Base-by-base conservation (phyloP, 2,329 filamentous ascomycete species). In the Hypoxylon sp. region DNA sequence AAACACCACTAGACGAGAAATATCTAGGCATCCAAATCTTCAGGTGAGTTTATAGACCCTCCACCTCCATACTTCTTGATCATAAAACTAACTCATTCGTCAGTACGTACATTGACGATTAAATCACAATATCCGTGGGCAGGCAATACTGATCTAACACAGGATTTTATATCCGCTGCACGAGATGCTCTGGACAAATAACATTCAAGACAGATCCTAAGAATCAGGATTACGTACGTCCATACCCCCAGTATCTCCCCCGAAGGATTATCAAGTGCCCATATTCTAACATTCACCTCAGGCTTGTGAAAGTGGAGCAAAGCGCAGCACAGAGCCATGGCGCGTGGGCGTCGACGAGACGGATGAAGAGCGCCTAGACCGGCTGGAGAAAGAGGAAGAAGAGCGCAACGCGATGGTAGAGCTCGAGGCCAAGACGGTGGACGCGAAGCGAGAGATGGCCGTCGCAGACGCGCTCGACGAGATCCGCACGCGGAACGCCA, bases 401-500 rank as follows among this genome's bases (percentile, higher is more conserved):
- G 91, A 96, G 71, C 81, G 86, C 59, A 92, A 97, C 70, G 90
- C 91, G 15, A 99, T 99, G 95, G 89, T 89, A 49, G 92, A 97
- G 68, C 75, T 99, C 35, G 94, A 99, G 74, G 87, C 89, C 57
- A 97, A 97, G 76, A 96, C 93, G 46, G 76, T 89, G 15, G 94
- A 99, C 70, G 92, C 92, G 1, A 92, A 94, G 76, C 81, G 88
- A 29, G 94, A 99, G 73, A 99, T 99, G 92, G 90, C 89, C 12
- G 90, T 97, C 32, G 94, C 94, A 2, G 94, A 99, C 75, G 93
- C 92, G 5, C 75, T 99, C 46, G 94, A 99, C 71, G 92, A 97
- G 74, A 97, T 99, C 49, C 80, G 93, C 47, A 93, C 90, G 42
- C 78, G 93, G 59, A 99, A 99, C 73, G 94, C 94, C 5, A 80